Conservation (phyloP, 805 yeast species). For the Hanseniaspora jakobsenii region DNA sequence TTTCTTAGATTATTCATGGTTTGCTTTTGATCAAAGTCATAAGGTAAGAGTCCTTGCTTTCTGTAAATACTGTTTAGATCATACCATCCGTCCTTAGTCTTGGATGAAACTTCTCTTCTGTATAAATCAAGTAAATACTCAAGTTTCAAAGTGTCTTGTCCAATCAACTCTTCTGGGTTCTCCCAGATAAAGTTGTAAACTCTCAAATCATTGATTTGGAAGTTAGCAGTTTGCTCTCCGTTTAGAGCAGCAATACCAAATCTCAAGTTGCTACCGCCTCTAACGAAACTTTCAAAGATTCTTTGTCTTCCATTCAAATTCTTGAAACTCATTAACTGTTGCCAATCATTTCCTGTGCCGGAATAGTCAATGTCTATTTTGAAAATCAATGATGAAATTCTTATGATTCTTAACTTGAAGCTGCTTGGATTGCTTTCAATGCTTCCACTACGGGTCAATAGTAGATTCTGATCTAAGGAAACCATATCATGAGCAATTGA, state of each 20-base stretch:
- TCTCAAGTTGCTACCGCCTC: conserved; percentile 11
- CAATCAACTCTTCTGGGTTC: conserved; percentile 9
- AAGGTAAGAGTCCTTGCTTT: conserved; percentile 15
- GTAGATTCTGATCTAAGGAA: background rate
- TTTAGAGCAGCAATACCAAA: conserved; percentile 15
- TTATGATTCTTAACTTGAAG: conserved; percentile 16
- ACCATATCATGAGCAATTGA: conserved; percentile 15
- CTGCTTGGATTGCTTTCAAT: conserved; percentile 10
- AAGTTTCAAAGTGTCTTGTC: conserved; percentile 13
- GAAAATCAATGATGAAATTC: conserved; percentile 12
- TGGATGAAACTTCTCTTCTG: conserved; percentile 12
- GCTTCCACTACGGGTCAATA: conserved; percentile 6
- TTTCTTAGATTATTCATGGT: conserved; percentile 3
- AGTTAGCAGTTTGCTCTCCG: conserved; percentile 16
- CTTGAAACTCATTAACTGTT: conserved; percentile 14
- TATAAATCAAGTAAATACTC: conserved; percentile 15
- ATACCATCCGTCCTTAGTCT: conserved; percentile 9
- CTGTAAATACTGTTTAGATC: conserved; percentile 15
- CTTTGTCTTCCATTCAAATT: conserved; percentile 12
- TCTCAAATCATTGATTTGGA: conserved; percentile 13
- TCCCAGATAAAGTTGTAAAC: conserved; percentile 15
- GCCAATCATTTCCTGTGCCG: conserved; percentile 15
- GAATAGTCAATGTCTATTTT: conserved; percentile 16
- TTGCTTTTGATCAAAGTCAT: conserved; percentile 10
- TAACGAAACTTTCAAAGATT: conserved; percentile 12